Evolutionary conservation across 108 stramenopile species (phyloP), one percentile per base, ranked within the genome.

Genomic region (Fragilariopsis cylindrus): DNA sequence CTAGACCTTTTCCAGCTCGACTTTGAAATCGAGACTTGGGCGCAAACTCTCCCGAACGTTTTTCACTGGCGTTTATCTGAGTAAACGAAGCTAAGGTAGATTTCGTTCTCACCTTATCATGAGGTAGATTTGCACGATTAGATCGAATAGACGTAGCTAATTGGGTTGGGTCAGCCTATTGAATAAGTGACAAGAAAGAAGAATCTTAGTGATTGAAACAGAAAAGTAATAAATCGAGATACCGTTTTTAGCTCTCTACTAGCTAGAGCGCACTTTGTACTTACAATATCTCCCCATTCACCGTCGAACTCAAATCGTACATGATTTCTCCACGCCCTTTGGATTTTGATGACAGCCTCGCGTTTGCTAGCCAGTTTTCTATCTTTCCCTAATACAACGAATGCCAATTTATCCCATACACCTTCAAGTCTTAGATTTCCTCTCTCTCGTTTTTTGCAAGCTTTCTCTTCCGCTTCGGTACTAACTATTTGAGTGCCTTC

Each of bases 321-420:
- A 41, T 72, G 65, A 15, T 43, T 44, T 63, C 84, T 47, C 84
- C 84, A 85, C 18, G 78, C 78, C 1, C 81, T 70, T 53, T 85
- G 84, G 42, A 85, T 82, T 57, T 79, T 82, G 6, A 66, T 76
- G 55, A 78, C 84, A 6, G 84, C 77, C 12, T 70, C 46, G 42
- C 80, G 57, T 6, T 74, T 45, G 7, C 46, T 16, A 19, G 43
- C 44, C 65, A 65, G 15, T 3, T 3, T 4, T 44, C 12, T 6
- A 12, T 65, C 43, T 7, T 41, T 45, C 46, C 44, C n/a, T 41
- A 64, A 11, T 6, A 65, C 6, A 15, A 7, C 9, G 11, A n/a
- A 60, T 21, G 39, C 41, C 19, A 21, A 21, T 4, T 60, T 60
- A 7, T 18, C 11, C 58, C 58, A 60, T 57, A 15, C 57, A 9